Percentiles rank a stretch among this genome's conserved stretches.
These are phyloP conservation scores for Liquidambar formosana DNA, from an alignment of 164 flowering plant genomes.

Conservation along the genomic window DNA sequence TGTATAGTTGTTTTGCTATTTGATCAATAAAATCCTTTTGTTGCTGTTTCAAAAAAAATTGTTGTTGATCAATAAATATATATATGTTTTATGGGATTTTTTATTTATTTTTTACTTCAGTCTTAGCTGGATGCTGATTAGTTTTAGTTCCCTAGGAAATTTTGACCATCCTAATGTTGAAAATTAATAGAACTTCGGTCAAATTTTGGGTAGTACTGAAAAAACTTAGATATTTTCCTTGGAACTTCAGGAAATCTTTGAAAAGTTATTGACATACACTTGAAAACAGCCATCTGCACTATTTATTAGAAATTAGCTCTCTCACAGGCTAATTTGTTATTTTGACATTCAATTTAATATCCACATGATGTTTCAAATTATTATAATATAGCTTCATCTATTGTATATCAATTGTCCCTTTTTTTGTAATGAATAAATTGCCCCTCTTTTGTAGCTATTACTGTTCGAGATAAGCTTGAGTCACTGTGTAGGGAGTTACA, in stretches of 20 bases:
- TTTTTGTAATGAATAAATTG: background rate
- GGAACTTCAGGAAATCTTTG: background rate
- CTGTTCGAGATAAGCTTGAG: constrained; percentile 92
- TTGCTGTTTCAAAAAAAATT: too few species aligned
- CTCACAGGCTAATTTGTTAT: background rate
- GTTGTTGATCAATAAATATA: too few species aligned
- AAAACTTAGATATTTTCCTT: background rate
- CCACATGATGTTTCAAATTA: background rate
- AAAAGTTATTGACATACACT: background rate
- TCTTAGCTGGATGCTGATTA: background rate
- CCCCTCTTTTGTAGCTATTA: constrained; percentile 56
- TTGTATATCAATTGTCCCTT: background rate
- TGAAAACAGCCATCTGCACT: background rate
- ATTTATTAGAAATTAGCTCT: background rate
- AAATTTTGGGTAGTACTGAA: background rate
- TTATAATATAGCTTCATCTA: background rate
- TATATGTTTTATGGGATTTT: too few species aligned
- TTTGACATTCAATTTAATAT: background rate
- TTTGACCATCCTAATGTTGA: background rate
- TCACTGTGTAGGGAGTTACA: constrained; percentile 94
- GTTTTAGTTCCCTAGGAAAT: background rate
- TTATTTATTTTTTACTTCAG: too few species aligned
- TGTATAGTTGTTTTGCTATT: too few species aligned
- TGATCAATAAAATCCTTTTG: too few species aligned
- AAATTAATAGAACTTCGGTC: background rate